Base-by-base conservation (phyloP, 2,329 filamentous ascomycete genomes). In the Colletotrichum ledebouriae region DNA sequence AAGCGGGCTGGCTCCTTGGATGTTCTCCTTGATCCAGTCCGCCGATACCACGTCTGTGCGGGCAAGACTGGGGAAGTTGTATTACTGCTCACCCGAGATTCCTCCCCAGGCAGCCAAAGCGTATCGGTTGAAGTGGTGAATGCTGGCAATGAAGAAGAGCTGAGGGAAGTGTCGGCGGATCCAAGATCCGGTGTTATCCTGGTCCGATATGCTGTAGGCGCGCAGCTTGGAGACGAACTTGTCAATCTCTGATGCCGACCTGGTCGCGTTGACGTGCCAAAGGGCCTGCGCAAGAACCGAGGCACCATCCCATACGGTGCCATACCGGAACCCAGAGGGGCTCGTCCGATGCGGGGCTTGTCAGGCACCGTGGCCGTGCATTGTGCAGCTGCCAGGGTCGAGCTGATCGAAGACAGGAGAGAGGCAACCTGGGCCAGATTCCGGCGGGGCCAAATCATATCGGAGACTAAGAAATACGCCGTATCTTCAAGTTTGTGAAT, bases 141-240 rank as follows among this genome's bases (percentile, higher is more conserved):
- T 73, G 0, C 81, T 84, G 6, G 77, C 77, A 60, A 87, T 85
- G 70, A 85, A 86, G 71, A 83, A 82, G 4, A 86, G 73, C 15
- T 82, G 78, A 0, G 85, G 82, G 59, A 81, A 86, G n/a, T 80
- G 79, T 44, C 77, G 75, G n/a, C 85, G 81, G 44, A 87, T 83
- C 84, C 84, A 86, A 2, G 79, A 74, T 0, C 83, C 84, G 0
- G 83, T 80, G 59, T 87, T 81, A 57, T 87, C 84, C 70, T 86
- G 85, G 66, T 86, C 85, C n/a, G 83, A 85, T 59, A 86, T 85
- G 33, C 84, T 76, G 71, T 85, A 84, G 9, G 84, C 77, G 25
- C 82, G 77, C 3, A 85, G 70, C 60, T 81, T 81, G 2, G 72
- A 71, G 2, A 77, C 72, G n/a, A 85, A 77, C 0, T 59, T 64